These are phyloP conservation scores for Arabis hirsuta DNA, from an alignment of 345 rosid genomes.

Conservation along the genomic window DNA sequence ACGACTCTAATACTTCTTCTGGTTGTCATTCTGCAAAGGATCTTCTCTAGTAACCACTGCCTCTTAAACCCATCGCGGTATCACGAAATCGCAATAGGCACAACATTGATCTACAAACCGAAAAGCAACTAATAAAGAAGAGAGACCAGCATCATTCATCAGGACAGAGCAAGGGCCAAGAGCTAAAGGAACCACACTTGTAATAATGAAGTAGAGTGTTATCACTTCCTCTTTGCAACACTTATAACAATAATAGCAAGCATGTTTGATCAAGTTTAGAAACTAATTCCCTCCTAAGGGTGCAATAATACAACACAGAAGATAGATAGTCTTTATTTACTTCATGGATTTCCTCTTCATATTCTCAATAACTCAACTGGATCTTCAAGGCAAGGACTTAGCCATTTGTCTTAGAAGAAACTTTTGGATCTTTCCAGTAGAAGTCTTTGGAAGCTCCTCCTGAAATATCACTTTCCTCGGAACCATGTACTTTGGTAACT, in stretches of 20 bases:
- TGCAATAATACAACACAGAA: constrained; percentile 18
- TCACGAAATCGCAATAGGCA: constrained; percentile 51
- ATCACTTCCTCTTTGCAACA: constrained; percentile 5
- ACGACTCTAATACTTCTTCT: no score
- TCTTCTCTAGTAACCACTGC: no score
- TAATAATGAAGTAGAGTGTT: constrained; percentile 18
- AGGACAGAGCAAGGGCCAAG: constrained; percentile 46
- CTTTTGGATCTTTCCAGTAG: constrained; percentile 70
- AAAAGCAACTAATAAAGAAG: constrained; percentile 56
- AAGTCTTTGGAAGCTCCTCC: constrained; percentile 64
- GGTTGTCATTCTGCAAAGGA: no score
- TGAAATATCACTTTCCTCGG: constrained; percentile 62
- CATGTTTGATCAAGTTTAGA: constrained; percentile 2
- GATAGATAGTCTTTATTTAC: not conserved
- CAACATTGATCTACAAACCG: constrained; percentile 53
- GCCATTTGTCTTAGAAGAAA: constrained; percentile 58
- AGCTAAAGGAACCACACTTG: constrained; percentile 2
- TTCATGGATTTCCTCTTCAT: not conserved
- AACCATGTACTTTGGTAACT: constrained; percentile 62
- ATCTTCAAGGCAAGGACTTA: constrained; percentile 34
- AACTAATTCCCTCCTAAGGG: constrained; percentile 22
- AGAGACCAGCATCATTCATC: constrained; percentile 61
- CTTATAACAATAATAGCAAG: not conserved
- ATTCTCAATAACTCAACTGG: constrained; percentile 6
- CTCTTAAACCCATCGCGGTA: not conserved